Evolutionary conservation across 1,139 yeast species (phyloP).

Genomic region (Pichia norvegensis): DNA sequence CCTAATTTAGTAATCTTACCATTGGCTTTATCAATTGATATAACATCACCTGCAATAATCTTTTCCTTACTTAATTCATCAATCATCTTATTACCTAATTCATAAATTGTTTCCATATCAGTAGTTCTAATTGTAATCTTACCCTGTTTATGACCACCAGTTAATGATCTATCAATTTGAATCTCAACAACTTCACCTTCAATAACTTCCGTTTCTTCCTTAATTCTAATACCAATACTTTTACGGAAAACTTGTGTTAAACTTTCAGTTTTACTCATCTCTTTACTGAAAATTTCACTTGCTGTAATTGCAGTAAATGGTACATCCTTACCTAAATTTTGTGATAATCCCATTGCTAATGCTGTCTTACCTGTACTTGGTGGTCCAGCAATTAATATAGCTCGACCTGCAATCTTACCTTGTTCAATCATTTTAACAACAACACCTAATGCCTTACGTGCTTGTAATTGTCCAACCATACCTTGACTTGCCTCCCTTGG

Average conservation of each 20-base stretch:
- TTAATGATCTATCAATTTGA: constrained; percentile 90
- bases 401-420: constrained; percentile 94
- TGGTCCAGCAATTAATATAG: constrained; percentile 93
- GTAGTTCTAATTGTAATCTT: constrained; percentile 95
- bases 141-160: constrained; percentile 98
- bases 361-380: constrained; percentile 99
- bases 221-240: constrained; percentile 89
- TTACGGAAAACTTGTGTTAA: constrained; percentile 93
- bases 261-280: constrained; percentile 90
- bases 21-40: constrained; percentile 89
- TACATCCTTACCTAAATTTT: constrained; percentile 80
- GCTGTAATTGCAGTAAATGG: constrained; percentile 96
- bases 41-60: constrained; percentile 95
- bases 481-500: constrained; percentile 81
- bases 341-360: constrained; percentile 93
- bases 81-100: constrained; percentile 94
- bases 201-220: constrained; percentile 93
- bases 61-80: constrained; percentile 93
- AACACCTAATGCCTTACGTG: constrained; percentile 94
- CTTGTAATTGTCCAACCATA: constrained; percentile 94
- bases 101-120: constrained; percentile 98
- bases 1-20: constrained; percentile 94
- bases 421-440: constrained; percentile 87
- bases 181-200: constrained; percentile 99
- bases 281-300: constrained; percentile 85